These are phyloP conservation scores for Rhizoctonia solani DNA, from an alignment of 1,284 basidiomycete species.

Conservation along the genomic window DNA sequence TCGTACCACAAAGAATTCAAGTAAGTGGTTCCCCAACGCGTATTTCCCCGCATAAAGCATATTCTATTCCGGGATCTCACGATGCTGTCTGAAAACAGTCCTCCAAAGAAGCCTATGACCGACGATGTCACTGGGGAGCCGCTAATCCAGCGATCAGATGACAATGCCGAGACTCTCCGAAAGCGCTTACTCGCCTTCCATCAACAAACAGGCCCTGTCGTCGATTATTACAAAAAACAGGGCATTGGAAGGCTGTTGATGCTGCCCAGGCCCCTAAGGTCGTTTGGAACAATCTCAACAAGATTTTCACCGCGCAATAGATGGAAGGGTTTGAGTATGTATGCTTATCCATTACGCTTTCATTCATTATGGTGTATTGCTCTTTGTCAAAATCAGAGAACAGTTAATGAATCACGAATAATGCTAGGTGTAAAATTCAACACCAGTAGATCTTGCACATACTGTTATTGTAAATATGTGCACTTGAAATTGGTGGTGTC, in stretches of 20 bases:
- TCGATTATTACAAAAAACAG: conserved; percentile 94
- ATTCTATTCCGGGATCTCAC: neutral
- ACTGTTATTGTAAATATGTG: too few species aligned
- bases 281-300: conserved; percentile 85
- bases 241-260: conserved; percentile 90
- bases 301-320: conserved; percentile 53
- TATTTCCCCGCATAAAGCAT: neutral
- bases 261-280: conserved; percentile 90
- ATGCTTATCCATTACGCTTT: conserved; percentile 1
- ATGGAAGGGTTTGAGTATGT: neutral
- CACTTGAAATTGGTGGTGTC: too few species aligned
- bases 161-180: conserved; percentile 90
- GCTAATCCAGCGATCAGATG: conserved; percentile 88
- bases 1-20: conserved; percentile 95
- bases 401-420: too few species aligned
- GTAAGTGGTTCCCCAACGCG: conserved; percentile 56
- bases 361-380: neutral
- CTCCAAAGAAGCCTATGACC: conserved; percentile 91
- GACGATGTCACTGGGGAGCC: conserved; percentile 97
- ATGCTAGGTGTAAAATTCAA: too few species aligned
- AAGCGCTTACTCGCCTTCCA: conserved; percentile 91
- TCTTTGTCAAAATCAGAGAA: too few species aligned
- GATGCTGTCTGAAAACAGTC: conserved; percentile 55
- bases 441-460: too few species aligned
- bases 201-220: conserved; percentile 90